Base-by-base conservation (phyloP, 495 filamentous ascomycete genomes). In the Daldinia vernicosa region DNA sequence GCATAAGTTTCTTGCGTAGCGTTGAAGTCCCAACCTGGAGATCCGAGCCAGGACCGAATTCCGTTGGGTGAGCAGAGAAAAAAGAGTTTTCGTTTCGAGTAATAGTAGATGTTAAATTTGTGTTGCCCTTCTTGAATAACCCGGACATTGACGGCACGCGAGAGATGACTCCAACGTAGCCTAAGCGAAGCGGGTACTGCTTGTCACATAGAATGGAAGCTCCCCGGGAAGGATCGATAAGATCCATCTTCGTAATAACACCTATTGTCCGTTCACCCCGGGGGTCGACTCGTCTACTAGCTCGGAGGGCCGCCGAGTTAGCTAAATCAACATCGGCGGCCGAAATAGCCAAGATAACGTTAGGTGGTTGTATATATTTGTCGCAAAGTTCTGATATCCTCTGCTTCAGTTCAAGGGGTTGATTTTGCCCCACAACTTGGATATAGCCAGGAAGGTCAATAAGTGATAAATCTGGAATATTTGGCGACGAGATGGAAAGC, bases 391-490 rank as follows among this genome's bases (percentile, higher is more conserved):
- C 94, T 7, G 91, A 87, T 74, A 99, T 99, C 84, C 96, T 98
- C 76, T 93, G 89, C 80, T 98, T 98, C 68, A 99, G 82, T 79
- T 98, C 93, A 14, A 89, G 80, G 0, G 95, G 95, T 68, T 99
- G 95, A 76, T 97, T 94, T 51, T 90, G 86, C 8, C 94, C 93
- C 35, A 92, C 90, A 50, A 99, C 93, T 75, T 98, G 95, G 55
- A 99, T 98, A 71, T 99, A 99, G 0, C 95, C 95, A 2, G 95
- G 95, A 9, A 99, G 88, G 76, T 99, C 95, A 67, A 98, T 98
- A 28, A 99, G 84, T 2, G 96, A 98, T 22, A 99, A 87, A 76
- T 99, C 96, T 0, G 95, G 95, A 39, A 99, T 94, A 69, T 93
- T 91, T 1, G 95, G 96, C 0, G 95, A 98, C 75, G 95, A 94